Evolutionary conservation across 441 rosid genomes (phyloP).

Genomic region (Isatis lusitanica): DNA sequence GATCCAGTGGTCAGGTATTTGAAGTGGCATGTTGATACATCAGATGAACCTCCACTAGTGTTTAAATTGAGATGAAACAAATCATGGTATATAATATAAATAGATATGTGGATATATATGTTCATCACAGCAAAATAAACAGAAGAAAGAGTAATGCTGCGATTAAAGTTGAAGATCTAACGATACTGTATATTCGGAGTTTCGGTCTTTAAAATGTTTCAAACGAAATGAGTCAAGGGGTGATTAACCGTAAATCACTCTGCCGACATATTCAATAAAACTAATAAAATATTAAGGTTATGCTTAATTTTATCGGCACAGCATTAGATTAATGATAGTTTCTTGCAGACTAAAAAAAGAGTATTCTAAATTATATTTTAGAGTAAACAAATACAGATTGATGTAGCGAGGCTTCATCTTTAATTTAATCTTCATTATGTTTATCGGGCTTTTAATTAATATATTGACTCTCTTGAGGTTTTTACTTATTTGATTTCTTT

Average conservation of each 20-base stretch:
- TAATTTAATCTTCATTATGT: no score
- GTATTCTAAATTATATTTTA: neutral
- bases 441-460: no score
- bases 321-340: neutral
- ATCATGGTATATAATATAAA: neutral
- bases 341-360: slow-evolving; percentile 1
- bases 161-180: neutral
- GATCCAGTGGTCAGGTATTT: neutral
- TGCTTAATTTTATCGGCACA: slow-evolving; percentile 19
- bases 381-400: neutral
- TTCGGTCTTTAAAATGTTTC: neutral
- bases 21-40: neutral
- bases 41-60: neutral
- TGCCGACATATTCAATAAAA: slow-evolving; percentile 22
- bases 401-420: no score
- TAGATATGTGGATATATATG: neutral
- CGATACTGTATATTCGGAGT: neutral
- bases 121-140: neutral
- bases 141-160: neutral
- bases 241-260: slow-evolving; percentile 26
- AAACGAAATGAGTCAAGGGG: slow-evolving; percentile 19
- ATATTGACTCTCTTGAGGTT: no score
- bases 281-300: neutral
- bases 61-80: neutral
- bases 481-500: no score